Conservation (phyloP, 2,329 filamentous ascomycete genomes). For the Phaeoacremonium minimum region DNA sequence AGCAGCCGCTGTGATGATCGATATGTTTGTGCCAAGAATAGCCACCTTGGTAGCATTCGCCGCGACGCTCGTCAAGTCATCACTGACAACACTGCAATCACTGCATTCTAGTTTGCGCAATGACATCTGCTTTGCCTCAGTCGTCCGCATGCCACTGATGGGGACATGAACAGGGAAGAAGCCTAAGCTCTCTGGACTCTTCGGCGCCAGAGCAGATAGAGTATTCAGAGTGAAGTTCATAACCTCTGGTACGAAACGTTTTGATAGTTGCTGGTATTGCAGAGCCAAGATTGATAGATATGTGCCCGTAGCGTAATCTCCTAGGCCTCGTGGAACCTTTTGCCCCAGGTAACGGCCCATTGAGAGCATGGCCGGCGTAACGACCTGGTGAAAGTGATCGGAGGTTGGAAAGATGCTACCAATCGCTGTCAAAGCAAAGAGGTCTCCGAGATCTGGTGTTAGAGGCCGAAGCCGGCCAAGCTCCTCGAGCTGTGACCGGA, state of each 20-base stretch:
- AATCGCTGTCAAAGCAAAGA: constrained; percentile 79
- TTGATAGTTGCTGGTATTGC: constrained; percentile 79
- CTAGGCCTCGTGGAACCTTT: constrained; percentile 59
- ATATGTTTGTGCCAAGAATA: constrained; percentile 57
- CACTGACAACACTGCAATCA: constrained; percentile 41
- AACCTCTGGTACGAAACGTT: constrained; percentile 85
- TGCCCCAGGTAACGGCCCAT: constrained; percentile 81
- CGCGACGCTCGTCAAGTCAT: constrained; percentile 25
- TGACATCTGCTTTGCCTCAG: constrained; percentile 30
- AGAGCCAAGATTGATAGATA: constrained; percentile 76
- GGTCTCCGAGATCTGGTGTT: constrained; percentile 61
- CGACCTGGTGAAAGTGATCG: constrained; percentile 94
- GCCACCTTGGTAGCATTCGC: constrained; percentile 43
- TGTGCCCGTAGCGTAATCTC: constrained; percentile 68
- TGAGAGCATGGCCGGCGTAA: constrained; percentile 83
- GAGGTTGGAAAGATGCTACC: constrained; percentile 87
- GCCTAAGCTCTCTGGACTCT: constrained; percentile 40
- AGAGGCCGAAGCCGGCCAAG: constrained; percentile 45
- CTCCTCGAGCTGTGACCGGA: constrained; percentile 67
- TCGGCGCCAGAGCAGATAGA: constrained; percentile 62
- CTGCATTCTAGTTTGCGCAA: constrained; percentile 53
- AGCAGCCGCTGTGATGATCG: constrained; percentile 63
- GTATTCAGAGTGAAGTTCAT: constrained; percentile 78
- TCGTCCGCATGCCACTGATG: constrained; percentile 44
- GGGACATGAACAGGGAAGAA: constrained; percentile 60